Evolutionary conservation across 257 asterid genomes (phyloP).

Genomic region (Hygrophila difformis): DNA sequence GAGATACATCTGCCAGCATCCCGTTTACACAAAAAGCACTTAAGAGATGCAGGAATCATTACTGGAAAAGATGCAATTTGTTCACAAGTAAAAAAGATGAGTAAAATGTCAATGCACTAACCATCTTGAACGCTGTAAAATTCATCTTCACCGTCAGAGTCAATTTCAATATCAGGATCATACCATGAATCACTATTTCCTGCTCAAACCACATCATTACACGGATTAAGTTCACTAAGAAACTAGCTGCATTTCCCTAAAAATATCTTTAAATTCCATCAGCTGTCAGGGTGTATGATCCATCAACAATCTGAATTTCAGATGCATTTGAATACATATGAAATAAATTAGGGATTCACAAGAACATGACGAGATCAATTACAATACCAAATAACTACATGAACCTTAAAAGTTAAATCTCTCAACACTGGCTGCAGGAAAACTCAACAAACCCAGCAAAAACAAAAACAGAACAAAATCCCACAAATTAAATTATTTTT

Average conservation of each 20-base stretch:
- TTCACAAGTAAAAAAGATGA: neutral
- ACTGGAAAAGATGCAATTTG: no score
- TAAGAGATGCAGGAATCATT: neutral
- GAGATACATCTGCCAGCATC: constrained; percentile 61
- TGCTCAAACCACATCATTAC: constrained; percentile 17
- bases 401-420: neutral
- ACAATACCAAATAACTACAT: neutral
- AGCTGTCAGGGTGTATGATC: neutral
- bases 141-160: constrained; percentile 79
- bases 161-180: constrained; percentile 59
- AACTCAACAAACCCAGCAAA: neutral
- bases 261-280: no score
- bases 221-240: neutral
- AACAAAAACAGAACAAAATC: neutral
- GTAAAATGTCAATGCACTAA: constrained; percentile 20
- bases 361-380: neutral
- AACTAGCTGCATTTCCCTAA: neutral
- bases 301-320: neutral
- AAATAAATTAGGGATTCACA: neutral
- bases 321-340: neutral
- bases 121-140: constrained; percentile 94
- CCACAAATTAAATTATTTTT: no score
- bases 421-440: neutral
- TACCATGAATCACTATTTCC: constrained; percentile 76
- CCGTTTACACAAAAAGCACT: neutral